Conservation (phyloP, 1,284 basidiomycete genomes). For the Hemileia vastatrix region DNA sequence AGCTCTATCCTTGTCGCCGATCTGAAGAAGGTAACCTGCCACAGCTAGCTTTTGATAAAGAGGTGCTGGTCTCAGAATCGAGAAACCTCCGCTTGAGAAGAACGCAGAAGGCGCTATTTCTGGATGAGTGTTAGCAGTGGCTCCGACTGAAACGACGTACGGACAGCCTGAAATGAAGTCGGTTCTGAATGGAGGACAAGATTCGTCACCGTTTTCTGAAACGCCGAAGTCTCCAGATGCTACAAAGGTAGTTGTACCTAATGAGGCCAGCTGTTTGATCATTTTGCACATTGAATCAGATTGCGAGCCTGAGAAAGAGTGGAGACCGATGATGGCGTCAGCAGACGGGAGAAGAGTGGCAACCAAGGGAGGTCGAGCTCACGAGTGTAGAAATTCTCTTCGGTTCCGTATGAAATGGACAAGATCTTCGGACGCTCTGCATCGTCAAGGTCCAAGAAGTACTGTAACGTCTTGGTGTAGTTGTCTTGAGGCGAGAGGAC, state of each 20-base stretch:
- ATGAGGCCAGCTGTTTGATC: constrained; percentile 19
- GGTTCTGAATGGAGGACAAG: background rate
- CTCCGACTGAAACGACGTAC: constrained; percentile 25
- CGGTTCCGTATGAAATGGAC: constrained; percentile 18
- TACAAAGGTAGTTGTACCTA: constrained; percentile 24
- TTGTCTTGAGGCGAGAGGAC: background rate
- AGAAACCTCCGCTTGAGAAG: background rate
- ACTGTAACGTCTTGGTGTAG: background rate
- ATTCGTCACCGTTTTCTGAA: background rate
- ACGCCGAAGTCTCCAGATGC: constrained; percentile 24
- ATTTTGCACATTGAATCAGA: constrained; percentile 16
- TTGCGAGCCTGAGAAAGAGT: background rate
- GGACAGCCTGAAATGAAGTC: constrained; percentile 20
- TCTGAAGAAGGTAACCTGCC: constrained; percentile 1
- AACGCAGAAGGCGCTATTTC: background rate
- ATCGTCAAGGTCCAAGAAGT: background rate
- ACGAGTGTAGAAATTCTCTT: constrained; percentile 4
- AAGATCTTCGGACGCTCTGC: constrained; percentile 1
- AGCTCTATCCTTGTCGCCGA: constrained; percentile 1
- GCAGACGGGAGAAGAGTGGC: no score
- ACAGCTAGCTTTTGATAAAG: constrained; percentile 19
- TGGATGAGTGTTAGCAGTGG: constrained; percentile 3
- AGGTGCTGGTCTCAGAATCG: background rate
- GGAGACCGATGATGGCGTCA: no score
- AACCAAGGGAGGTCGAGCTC: no score